Evolutionary conservation across 2,329 filamentous ascomycete genomes (phyloP).

Genomic region (Fusarium floridanum): DNA sequence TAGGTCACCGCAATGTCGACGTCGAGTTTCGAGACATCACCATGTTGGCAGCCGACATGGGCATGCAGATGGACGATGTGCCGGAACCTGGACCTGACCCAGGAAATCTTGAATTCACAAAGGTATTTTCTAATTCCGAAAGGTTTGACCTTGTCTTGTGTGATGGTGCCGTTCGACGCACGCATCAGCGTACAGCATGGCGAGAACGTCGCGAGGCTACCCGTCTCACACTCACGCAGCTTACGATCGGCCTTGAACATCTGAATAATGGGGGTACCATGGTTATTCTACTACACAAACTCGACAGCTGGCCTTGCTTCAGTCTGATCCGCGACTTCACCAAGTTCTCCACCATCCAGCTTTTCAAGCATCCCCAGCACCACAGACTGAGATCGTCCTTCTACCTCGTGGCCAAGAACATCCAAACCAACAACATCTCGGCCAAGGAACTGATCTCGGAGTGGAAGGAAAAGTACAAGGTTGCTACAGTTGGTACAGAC

Average conservation of each 20-base stretch:
- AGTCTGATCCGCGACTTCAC: slow-evolving; percentile 55
- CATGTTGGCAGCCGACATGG: slow-evolving; percentile 63
- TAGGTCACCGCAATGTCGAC: slow-evolving; percentile 34
- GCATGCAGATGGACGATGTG: slow-evolving; percentile 42
- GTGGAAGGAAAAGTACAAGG: slow-evolving; percentile 58
- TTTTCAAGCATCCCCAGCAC: slow-evolving; percentile 59
- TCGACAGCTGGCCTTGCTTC: slow-evolving; percentile 57
- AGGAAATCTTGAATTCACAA: slow-evolving; percentile 34
- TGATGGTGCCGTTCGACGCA: slow-evolving; percentile 61
- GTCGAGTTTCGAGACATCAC: slow-evolving; percentile 60
- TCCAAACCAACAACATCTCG: slow-evolving; percentile 50
- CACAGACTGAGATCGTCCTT: slow-evolving; percentile 63
- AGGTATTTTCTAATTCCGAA: not conserved
- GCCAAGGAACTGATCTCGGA: slow-evolving; percentile 52
- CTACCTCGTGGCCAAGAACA: slow-evolving; percentile 63
- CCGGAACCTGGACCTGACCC: slow-evolving; percentile 43
- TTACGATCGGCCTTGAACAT: slow-evolving; percentile 61
- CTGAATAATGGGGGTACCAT: slow-evolving; percentile 62
- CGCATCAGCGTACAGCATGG: slow-evolving; percentile 50
- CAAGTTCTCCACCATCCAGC: slow-evolving; percentile 51
- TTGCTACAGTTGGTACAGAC: slow-evolving; percentile 52
- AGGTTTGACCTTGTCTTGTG: slow-evolving; percentile 61
- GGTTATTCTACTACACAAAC: slow-evolving; percentile 63
- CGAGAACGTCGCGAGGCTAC: slow-evolving; percentile 52
- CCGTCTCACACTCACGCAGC: slow-evolving; percentile 55